Evolutionary conservation across 352 stramenopile genomes (phyloP), one percentile per base, ranked within the genome.

Genomic region (Elongisporangium prolatum): DNA sequence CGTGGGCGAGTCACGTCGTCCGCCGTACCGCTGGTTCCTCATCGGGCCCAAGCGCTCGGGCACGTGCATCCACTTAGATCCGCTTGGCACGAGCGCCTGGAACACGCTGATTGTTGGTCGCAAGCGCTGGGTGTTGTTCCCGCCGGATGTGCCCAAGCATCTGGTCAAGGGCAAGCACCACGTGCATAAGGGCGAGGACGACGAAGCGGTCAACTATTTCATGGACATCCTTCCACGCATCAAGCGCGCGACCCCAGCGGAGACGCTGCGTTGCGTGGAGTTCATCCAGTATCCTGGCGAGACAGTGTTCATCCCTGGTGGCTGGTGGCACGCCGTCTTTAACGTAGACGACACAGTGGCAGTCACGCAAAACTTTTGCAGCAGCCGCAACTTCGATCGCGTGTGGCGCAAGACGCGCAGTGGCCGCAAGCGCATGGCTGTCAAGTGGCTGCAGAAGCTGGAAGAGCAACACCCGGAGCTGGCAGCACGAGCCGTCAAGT

Each of bases 121-220:
- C 18, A 99, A 99, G 77, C 86, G 90, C 57, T 99, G 97, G 97
- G 95, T 99, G 54, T 91, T 98, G 47, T 99, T 98, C 68, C 96
- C 96, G 16, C 95, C 95, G 1, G 80, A 96, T 38, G 57, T 92
- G 9, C 67, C 77, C 11, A 93, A 93, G 60, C 56, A 68, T 7
- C 60, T 89, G 9, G 80, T 89, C 28, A 88, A 87, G 44, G 84
- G 84, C 52, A 96, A 95, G 55, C 74, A 80, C 40, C 89, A 96
- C 64, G 80, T 99, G 6, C 84, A 79, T 28, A 84, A 82, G 0
- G 87, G 85, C 24, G 84, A 94, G 22, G 88, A 97, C 69, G 94
- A 97, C 88, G 78, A 97, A 86, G 77, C 95, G 80, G 63, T 96
- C 72, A 81, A 96, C 85, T 91, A 97, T 80, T 74, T 93, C 86